Base-by-base conservation (phyloP, 2,329 filamentous ascomycete genomes). In the Penicillium sp. region DNA sequence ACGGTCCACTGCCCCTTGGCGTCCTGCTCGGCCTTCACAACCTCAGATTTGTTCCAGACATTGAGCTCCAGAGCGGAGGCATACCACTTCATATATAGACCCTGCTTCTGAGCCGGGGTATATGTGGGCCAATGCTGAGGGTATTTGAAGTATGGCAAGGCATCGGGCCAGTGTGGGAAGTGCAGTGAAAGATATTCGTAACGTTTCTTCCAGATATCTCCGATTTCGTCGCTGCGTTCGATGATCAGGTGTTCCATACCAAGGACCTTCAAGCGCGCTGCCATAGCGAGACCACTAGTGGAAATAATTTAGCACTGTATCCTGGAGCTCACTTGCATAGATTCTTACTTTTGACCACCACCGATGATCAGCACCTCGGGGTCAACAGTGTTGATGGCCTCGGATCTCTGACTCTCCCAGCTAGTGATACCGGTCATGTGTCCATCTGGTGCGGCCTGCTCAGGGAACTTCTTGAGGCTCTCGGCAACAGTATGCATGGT, bases 401-500 rank as follows among this genome's bases (percentile, higher is more conserved):
- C 29, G 11, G 62, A 57, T 46, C 70, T 65, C 54, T 73, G 69
- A 19, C 59, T 65, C 44, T 72, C 67, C 72, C 71, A 73, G 57
- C 67, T 70, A 27, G 64, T 64, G 9, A 63, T 45, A 21, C 70
- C 71, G 2, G 65, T 72, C 71, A 73, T 73, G 43, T 73, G 72
- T 27, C 71, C 72, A 46, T 73, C 72, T 38, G 60, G 41, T 4
- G 68, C 60, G 8, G 61, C 33, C 10, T 66, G 38, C 58, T 72
- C 69, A 0, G 72, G 72, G 53, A 71, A 72, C 15, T 69, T 55
- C 55, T 68, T 69, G 11, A 74, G 60, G 10, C 57, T 59, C 59
- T 74, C 72, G 27, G 68, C 67, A 16, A 69, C 72, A 2, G 72
- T 73, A 58, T 74, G 70, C 65, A 74, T 66, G 3, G 67, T 71